Base-by-base conservation (phyloP, 2,329 filamentous ascomycete genomes). In the Paraphaeosphaeria sporulosa region DNA sequence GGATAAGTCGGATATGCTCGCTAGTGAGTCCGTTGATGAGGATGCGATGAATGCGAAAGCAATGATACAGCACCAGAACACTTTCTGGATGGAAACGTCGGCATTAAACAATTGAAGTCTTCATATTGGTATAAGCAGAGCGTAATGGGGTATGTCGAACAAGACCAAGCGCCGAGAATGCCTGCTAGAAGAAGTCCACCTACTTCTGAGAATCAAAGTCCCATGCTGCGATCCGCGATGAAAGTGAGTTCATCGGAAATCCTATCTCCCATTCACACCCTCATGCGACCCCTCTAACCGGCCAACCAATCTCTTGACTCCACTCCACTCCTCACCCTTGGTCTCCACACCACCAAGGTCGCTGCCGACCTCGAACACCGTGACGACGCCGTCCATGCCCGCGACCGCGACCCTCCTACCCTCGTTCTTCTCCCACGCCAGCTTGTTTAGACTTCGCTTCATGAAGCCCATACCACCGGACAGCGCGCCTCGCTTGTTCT, bases 401-500 rank as follows among this genome's bases (percentile, higher is more conserved):
- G 95, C 96, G 0, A 93, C 93, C 1, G 94, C 95, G 53, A 98
- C 82, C 54, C 92, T 86, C 78, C 90, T 91, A 51, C 95, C 96
- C 74, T 97, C 94, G 47, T 88, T 90, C 70, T 89, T 88, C 80
- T 99, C 95, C 95, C 95, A 99, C 0, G 93, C 90, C 46, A 97
- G 83, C 81, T 95, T 96, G 79, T 99, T 99, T 71, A 99, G 80
- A 75, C 93, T 96, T 80, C 92, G 90, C 59, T 90, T 91, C 70
- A 94, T 84, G 76, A 92, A 87, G 30, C 88, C 86, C 68, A 78
- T 64, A 59, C 80, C 71, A 66, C 74, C 64, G 59, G 77, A 79
- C 79, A 76, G 75, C 15, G 71, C 73, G 27, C 74, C 72, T 10
- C 70, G 59, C 61, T 74, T 76, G 55, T 71, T 72, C 79, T 73